Percentiles rank a stretch among this genome's conserved stretches.
phyloP scores from a whole-genome alignment of 805 yeast species.

The Candida arabinofermentans region DNA sequence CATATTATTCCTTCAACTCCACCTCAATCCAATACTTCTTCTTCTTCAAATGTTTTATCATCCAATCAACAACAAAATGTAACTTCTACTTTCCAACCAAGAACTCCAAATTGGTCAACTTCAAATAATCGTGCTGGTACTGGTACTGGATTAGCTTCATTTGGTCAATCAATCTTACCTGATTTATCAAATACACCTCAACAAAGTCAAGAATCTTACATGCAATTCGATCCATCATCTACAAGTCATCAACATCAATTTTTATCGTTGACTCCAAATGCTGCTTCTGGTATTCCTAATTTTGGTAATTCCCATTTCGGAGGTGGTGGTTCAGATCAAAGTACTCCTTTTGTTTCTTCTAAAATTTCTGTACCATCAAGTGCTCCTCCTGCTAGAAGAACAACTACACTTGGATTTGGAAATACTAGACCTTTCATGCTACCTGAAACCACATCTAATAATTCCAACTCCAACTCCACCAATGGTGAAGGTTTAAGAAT shows the following conservation, averaged over 20 bases:
- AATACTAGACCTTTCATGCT: conserved; percentile 20
- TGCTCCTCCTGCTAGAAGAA: conserved; percentile 23
- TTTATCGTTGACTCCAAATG: conserved; percentile 22
- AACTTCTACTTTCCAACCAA: conserved; percentile 18
- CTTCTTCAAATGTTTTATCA: conserved; percentile 14
- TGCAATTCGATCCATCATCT: conserved; percentile 7
- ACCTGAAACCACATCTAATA: too few species aligned
- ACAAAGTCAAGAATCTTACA: conserved; percentile 5
- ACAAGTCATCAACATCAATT: conserved; percentile 13
- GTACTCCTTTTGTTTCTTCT: conserved; percentile 21
- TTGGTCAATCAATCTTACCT: conserved; percentile 17
- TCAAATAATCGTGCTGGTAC: not conserved
- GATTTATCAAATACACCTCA: conserved; percentile 23
- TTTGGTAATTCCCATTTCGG: conserved; percentile 15
- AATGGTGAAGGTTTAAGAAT: conserved; percentile 6
- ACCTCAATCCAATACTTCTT: conserved; percentile 21
- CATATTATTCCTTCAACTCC: conserved; percentile 25
- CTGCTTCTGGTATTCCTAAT: conserved; percentile 12
- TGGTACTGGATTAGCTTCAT: conserved; percentile 11
- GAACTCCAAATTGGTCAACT: conserved; percentile 35
- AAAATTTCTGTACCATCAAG: conserved; percentile 16
- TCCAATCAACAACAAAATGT: conserved; percentile 11
- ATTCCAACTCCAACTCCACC: too few species aligned
- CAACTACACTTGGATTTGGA: conserved; percentile 15
- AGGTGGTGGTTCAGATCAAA: conserved; percentile 7